Base-by-base conservation (phyloP, 202 grass and related monocot genomes). In the Digitaria exilis region DNA sequence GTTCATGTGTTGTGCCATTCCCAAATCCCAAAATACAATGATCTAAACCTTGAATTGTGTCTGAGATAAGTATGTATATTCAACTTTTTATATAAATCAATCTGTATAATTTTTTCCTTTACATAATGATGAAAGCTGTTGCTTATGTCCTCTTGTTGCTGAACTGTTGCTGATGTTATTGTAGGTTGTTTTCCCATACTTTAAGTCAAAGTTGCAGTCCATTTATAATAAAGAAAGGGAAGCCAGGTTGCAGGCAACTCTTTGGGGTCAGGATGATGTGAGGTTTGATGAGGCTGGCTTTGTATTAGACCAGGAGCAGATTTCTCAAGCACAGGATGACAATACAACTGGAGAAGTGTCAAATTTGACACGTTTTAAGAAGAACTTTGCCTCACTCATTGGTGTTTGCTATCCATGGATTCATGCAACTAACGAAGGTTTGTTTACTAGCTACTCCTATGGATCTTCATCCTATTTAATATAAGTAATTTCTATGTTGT, bases 211-310 rank as follows among this genome's bases (percentile, higher is more conserved):
- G 84, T 71, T 99, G 42, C 96, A 96, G 56, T 87, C 89, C 18
- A 89, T 96, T 71, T 99, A 96, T 85, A 94, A 94, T 84, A 92
- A 88, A 92, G 93, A 99, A 87, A 99, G 93, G 86, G 96, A 99
- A 92, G 89, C 87, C 54, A 99, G 93, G 86, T 89, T 99, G 89
- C 96, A 99, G 80, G 93, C 96, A 82, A 99, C 87, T 73, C 93
- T 99, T 82, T 99, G 93, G 96, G 93, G 93, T 65, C 80, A 85
- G 66, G 96, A 87, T 87, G 96, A 94, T 35, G 78, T 84, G 84
- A 84, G 86, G 60, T 83, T 94, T 15, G 95, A 91, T 71, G 88
- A 97, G 88, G 82, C 84, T 54, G 92, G 59, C 66, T 89, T 94
- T 77, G 67, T 88, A 45, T 82, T 84, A 78, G 87, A 98, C 88